Evolutionary conservation across 2,329 filamentous ascomycete genomes (phyloP).

Genomic region (Trichothecium roseum): DNA sequence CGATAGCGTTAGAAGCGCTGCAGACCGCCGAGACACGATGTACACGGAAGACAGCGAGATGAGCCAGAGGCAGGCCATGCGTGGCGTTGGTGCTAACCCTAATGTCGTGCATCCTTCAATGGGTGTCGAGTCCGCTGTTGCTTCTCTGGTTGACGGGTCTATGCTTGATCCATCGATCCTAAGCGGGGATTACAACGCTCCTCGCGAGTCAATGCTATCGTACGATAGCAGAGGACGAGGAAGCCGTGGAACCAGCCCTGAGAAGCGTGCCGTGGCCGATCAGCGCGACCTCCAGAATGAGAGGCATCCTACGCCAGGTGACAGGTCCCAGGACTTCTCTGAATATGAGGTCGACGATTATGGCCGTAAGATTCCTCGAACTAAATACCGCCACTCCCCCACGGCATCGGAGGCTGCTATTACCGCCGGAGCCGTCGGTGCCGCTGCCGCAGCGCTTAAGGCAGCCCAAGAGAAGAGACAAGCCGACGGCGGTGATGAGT

Average conservation of each 20-base stretch:
- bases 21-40: constrained; percentile 42
- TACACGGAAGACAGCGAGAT: constrained; percentile 45
- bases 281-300: constrained; percentile 28
- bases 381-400: constrained; percentile 37
- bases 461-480: constrained; percentile 37
- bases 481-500: constrained; percentile 19
- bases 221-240: constrained; percentile 20
- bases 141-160: constrained; percentile 74
- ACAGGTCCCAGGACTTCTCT: constrained; percentile 34
- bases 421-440: constrained; percentile 43
- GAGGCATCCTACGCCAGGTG: constrained; percentile 27
- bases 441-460: constrained; percentile 40
- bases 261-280: constrained; percentile 30
- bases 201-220: constrained; percentile 26
- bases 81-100: constrained; percentile 61
- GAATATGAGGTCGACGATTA: constrained; percentile 51
- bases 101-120: constrained; percentile 62
- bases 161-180: constrained; percentile 57
- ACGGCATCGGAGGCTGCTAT: constrained; percentile 48
- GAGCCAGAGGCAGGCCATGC: constrained; percentile 58
- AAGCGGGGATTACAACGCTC: constrained; percentile 32
- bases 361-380: constrained; percentile 40
- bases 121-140: constrained; percentile 80
- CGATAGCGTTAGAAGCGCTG: constrained; percentile 36
- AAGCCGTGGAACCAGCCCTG: constrained; percentile 26